Percentiles rank a stretch among this genome's conserved stretches.
These are phyloP conservation scores for Cryptococcus sp. DNA, from an alignment of 1,284 basidiomycete species.

Conservation along the genomic window DNA sequence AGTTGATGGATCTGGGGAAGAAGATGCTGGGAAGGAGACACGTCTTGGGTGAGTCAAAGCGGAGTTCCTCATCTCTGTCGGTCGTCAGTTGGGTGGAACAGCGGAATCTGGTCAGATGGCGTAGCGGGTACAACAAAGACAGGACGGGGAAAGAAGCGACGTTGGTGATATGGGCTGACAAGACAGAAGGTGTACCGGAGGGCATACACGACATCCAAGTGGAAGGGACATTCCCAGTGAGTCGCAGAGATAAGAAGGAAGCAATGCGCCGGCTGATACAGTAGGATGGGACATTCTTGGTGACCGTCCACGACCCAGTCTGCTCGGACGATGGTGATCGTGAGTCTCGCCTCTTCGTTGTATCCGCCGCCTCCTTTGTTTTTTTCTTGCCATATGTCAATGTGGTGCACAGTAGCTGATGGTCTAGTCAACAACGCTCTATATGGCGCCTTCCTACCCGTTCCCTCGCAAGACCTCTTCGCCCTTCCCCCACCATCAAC, in stretches of 20 bases:
- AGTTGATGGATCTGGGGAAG: constrained; percentile 90
- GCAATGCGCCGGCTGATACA: background rate
- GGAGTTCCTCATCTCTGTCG: too few relatives aligned
- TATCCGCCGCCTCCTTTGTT: background rate
- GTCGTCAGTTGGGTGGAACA: too few relatives aligned
- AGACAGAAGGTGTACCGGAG: constrained; percentile 36
- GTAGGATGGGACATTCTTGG: constrained; percentile 70
- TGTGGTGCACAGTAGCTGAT: too few relatives aligned
- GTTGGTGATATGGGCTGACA: background rate
- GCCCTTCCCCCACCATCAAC: constrained; percentile 51
- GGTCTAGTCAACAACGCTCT: constrained; percentile 62
- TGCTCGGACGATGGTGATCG: constrained; percentile 72
- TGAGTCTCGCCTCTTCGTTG: constrained; percentile 12
- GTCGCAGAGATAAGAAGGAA: constrained; percentile 21
- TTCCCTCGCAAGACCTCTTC: constrained; percentile 65
- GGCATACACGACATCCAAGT: constrained; percentile 76
- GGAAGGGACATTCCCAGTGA: constrained; percentile 82
- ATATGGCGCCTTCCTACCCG: constrained; percentile 86
- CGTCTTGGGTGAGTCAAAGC: constrained; percentile 61
- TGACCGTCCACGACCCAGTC: constrained; percentile 90
- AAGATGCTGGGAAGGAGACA: constrained; percentile 80
- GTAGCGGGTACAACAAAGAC: too few relatives aligned
- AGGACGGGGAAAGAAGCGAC: background rate
- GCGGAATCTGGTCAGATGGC: too few relatives aligned
- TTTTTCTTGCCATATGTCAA: too few relatives aligned